Evolutionary conservation across 257 asterid species (phyloP), one percentile per base, ranked within the genome.

Genomic region (Avicennia marina): DNA sequence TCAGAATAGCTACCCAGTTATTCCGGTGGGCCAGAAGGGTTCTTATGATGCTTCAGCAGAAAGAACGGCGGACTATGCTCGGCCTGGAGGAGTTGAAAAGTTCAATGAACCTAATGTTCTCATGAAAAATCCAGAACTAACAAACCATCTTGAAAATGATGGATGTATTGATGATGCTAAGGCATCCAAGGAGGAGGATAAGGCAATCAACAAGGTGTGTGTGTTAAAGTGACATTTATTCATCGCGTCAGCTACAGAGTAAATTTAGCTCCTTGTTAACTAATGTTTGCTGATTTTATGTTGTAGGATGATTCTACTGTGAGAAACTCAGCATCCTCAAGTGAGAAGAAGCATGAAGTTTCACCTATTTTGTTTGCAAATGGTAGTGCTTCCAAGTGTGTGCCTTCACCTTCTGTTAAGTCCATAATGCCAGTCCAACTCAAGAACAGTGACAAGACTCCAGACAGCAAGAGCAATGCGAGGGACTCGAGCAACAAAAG

Each of bases 401-500:
- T 2, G 2, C 41, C 1, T 36, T 36, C 41, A 36, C 15, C 78
- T 57, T 59, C 64, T 46, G 58, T 62, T 61, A 74, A 68, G 59
- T 67, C 62, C 16, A 65, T 22, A 45, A 62, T 26, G 50, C 68
- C 72, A 26, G 63, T 55, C 53, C 80, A 31, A 53, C 69, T 70
- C 57, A 70, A 34, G 65, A 70, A 56, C 56, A 60, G 42, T 42
- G 79, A 60, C 4, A 66, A 65, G 46, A 72, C 64, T 63, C 71
- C 80, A 17, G 60, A 41, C 51, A 60, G 68, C 57, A 80, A 62
- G 60, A 71, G 66, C 57, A 60, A 51, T 16, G 42, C 60, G 7
- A 66, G 18, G 66, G 72, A 54, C 16, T 68, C 72, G 12, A 39
- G 32, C 64, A 76, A 67, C 48, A 81, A 72, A 63, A 75, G 73